Evolutionary conservation across 129 eudicot genomes (phyloP).

Genomic region (Flaveria sonorensis): DNA sequence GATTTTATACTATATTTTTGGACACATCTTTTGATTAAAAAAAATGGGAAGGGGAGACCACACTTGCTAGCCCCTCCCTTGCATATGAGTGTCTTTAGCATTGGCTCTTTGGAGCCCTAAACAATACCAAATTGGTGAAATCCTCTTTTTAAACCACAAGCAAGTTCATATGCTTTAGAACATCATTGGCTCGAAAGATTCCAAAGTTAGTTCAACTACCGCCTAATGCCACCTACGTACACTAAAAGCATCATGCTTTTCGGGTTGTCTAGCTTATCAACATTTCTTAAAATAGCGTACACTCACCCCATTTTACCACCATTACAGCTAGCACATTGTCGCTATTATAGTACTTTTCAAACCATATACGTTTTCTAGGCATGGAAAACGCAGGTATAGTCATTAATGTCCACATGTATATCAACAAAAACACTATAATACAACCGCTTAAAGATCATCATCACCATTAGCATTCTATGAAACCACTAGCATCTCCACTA

Average conservation of each 20-base stretch:
- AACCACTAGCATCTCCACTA: background rate
- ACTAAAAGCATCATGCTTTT: background rate
- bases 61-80: background rate
- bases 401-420: background rate
- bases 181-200: background rate
- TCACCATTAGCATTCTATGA: background rate
- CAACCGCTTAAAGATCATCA: conserved; percentile 8
- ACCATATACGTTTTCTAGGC: background rate
- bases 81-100: background rate
- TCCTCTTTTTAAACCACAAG: background rate
- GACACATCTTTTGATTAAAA: background rate
- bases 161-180: background rate
- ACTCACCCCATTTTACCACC: conserved; percentile 1
- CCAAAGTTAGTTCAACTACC: conserved; percentile 1
- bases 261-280: conserved; percentile 12
- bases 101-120: background rate
- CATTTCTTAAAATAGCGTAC: background rate
- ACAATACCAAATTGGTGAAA: background rate
- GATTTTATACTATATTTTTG: background rate
- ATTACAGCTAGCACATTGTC: conserved; percentile 1
- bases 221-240: conserved; percentile 7
- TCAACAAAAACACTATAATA: background rate
- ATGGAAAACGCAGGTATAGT: background rate
- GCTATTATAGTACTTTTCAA: background rate
- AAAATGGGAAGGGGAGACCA: background rate